Conservation (phyloP, 305 asterid species). For the Nicotiana rustica region DNA sequence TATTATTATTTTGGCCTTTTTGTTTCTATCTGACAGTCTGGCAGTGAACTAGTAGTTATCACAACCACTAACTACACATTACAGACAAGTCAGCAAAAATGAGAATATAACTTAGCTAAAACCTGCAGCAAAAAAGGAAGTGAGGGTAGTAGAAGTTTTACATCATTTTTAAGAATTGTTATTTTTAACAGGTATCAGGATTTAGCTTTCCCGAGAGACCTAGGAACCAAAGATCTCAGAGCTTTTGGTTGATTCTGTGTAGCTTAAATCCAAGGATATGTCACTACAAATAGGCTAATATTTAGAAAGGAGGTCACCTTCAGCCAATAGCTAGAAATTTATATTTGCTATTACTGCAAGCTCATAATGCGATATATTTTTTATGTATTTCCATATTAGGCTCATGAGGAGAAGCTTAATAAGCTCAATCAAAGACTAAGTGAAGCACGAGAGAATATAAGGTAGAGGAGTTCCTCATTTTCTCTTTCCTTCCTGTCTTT, state of each 20-base stretch:
- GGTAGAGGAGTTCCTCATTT: slow-evolving; percentile 43
- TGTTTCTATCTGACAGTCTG: slow-evolving; percentile 1
- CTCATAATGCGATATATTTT: background rate
- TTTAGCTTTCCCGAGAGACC: background rate
- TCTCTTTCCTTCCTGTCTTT: background rate
- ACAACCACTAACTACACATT: slow-evolving; percentile 4
- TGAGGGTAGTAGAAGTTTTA: background rate
- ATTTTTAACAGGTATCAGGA: background rate
- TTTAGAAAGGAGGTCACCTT: background rate
- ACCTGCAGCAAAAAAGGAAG: background rate
- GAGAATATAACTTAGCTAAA: background rate
- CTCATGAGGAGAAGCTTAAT: slow-evolving; percentile 48
- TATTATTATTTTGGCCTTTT: background rate
- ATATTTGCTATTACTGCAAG: slow-evolving; percentile 12
- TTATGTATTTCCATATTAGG: slow-evolving; percentile 26
- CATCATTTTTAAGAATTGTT: background rate
- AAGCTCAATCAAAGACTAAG: slow-evolving; percentile 41
- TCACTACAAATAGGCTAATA: background rate
- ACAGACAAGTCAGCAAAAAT: background rate
- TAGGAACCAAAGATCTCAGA: background rate
- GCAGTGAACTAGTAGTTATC: background rate
- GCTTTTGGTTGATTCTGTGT: background rate
- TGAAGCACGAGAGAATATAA: slow-evolving; percentile 55
- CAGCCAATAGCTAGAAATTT: background rate
- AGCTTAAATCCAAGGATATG: background rate